Evolutionary conservation across 2,329 filamentous ascomycete genomes (phyloP).

Genomic region (Orbilia ellipsospora): DNA sequence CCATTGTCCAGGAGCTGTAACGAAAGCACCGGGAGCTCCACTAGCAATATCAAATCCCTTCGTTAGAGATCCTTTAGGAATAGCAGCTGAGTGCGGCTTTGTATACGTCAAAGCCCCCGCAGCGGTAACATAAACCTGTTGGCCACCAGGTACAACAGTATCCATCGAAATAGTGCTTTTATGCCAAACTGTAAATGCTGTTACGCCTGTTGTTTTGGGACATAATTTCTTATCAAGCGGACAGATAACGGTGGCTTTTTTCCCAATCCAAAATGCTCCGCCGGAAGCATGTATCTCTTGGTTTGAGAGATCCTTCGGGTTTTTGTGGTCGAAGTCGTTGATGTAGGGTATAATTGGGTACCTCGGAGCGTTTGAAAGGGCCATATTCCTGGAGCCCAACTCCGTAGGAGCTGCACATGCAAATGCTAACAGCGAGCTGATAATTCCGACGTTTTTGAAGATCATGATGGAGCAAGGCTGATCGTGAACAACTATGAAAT

Average conservation of each 20-base stretch:
- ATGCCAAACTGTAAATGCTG: not conserved
- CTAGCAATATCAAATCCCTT: not conserved
- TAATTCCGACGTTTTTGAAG: too few species aligned
- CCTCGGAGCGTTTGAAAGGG: too few species aligned
- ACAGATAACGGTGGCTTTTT: not conserved
- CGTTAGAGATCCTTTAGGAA: not conserved
- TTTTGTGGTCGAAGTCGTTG: too few species aligned
- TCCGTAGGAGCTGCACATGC: too few species aligned
- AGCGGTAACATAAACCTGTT: not conserved
- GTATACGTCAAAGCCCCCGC: not conserved
- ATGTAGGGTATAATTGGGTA: too few species aligned
- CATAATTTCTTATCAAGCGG: not conserved
- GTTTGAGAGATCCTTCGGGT: not conserved
- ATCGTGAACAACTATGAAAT: too few species aligned
- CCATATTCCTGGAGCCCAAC: too few species aligned
- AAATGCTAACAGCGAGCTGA: too few species aligned
- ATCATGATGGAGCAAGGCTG: too few species aligned
- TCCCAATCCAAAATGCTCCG: constrained; percentile 1
- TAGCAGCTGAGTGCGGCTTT: not conserved
- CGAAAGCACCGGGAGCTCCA: not conserved
- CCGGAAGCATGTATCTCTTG: not conserved
- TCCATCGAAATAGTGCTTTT: not conserved
- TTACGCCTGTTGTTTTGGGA: not conserved
- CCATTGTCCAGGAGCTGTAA: not conserved
- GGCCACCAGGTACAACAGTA: not conserved